A percentile compares a stretch with the other conserved stretches of the same genome.
Conservation (phyloP, 352 stramenopile species). For the Pythium apleroticum region DNA sequence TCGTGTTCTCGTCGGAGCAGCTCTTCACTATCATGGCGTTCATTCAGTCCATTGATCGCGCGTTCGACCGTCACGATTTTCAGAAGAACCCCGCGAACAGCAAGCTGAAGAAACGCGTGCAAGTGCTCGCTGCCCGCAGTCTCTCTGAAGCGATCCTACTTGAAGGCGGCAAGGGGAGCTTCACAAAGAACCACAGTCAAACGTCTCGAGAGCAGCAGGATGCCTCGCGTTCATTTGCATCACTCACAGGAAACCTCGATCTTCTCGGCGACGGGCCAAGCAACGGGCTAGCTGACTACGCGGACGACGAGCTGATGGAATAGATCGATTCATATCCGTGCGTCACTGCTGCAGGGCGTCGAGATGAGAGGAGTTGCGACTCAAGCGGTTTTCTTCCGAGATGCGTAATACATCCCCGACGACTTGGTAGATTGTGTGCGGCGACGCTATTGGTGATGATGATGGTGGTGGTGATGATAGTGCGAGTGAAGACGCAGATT, state of each 20-base stretch:
- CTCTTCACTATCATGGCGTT: conserved; percentile 67
- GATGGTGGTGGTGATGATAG: neutral
- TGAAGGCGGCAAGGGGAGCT: conserved; percentile 25
- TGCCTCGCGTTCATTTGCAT: conserved; percentile 16
- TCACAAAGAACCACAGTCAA: conserved; percentile 1
- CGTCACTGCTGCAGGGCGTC: neutral
- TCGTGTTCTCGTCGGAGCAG: conserved; percentile 51
- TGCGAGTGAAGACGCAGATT: neutral
- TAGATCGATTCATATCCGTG: neutral
- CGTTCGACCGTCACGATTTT: conserved; percentile 60
- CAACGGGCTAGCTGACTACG: conserved; percentile 14
- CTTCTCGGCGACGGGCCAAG: conserved; percentile 3
- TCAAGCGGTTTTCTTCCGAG: conserved; percentile 28
- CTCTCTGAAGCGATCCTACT: conserved; percentile 58
- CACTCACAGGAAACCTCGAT: conserved; percentile 20
- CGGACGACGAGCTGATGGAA: conserved; percentile 39
- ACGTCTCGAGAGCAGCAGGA: conserved; percentile 4
- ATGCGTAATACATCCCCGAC: conserved; percentile 42
- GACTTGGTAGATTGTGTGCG: conserved; percentile 32
- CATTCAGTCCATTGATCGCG: conserved; percentile 59
- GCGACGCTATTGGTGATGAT: neutral
- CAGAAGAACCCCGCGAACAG: conserved; percentile 39
- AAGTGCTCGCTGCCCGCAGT: conserved; percentile 55
- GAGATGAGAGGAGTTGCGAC: conserved; percentile 16
- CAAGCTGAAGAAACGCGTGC: conserved; percentile 51